Evolutionary conservation across 805 yeast species (phyloP).

Genomic region (Myxozyma sirexii): DNA sequence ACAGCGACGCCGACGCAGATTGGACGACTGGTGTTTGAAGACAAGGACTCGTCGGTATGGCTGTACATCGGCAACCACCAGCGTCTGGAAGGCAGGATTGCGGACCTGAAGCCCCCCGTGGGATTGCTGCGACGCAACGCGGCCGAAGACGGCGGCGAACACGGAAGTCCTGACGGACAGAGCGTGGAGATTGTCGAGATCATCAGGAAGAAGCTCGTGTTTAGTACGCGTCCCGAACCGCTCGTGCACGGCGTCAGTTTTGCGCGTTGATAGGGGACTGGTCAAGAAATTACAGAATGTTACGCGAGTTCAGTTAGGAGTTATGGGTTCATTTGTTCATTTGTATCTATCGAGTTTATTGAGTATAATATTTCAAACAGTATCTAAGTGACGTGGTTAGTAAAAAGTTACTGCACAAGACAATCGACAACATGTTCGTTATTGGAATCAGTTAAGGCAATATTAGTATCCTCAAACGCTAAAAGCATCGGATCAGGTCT

Average conservation of each 20-base stretch:
- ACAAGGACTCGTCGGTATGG: constrained; percentile 20
- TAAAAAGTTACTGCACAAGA: background rate
- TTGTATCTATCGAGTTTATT: background rate
- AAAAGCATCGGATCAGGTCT: constrained; percentile 37
- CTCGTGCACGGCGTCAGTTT: constrained; percentile 15
- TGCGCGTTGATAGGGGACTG: no score
- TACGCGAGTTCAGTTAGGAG: background rate
- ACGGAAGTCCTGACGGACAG: constrained; percentile 14
- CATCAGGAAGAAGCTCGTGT: constrained; percentile 27
- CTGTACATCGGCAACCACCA: constrained; percentile 34
- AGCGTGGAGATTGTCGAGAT: constrained; percentile 31
- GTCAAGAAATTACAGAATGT: no score
- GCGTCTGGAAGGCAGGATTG: constrained; percentile 33
- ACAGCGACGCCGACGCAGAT: constrained; percentile 6
- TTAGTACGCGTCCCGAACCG: constrained; percentile 34
- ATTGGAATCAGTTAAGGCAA: constrained; percentile 16
- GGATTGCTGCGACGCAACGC: constrained; percentile 23
- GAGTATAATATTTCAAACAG: background rate
- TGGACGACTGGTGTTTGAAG: constrained; percentile 28
- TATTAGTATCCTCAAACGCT: constrained; percentile 32
- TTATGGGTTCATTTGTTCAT: background rate
- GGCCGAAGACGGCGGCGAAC: background rate
- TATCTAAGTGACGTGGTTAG: background rate
- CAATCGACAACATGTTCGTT: background rate
- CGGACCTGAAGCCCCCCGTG: constrained; percentile 31